phyloP scores from a whole-genome alignment of 495 filamentous ascomycete species.

The Penicillium lividum region DNA sequence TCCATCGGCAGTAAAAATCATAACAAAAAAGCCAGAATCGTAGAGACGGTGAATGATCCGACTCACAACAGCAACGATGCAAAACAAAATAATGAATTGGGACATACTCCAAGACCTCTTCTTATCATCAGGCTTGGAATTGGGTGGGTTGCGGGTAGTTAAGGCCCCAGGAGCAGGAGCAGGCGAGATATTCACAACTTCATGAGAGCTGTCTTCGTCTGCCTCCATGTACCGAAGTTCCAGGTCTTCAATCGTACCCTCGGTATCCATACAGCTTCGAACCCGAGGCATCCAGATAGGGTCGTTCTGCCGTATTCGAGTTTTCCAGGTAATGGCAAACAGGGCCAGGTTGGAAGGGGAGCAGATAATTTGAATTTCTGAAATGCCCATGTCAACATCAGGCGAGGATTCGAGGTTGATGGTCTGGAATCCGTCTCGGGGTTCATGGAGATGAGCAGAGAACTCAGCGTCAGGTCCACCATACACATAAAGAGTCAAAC shows the following conservation, averaged over 20 bases:
- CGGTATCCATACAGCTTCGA: conserved; percentile 5
- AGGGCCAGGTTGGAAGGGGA: conserved; percentile 23
- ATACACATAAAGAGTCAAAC: conserved; percentile 30
- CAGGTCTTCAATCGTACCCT: conserved; percentile 1
- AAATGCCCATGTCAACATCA: conserved; percentile 17
- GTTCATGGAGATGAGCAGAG: conserved; percentile 18
- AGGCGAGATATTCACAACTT: conserved; percentile 2
- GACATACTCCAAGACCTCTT: not conserved
- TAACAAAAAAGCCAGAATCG: not conserved
- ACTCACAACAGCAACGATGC: not conserved
- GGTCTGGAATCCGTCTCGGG: conserved; percentile 12
- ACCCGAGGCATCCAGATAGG: conserved; percentile 32
- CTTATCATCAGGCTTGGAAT: not conserved
- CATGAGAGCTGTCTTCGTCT: not conserved
- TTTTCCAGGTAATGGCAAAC: conserved; percentile 36
- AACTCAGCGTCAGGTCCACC: conserved; percentile 39
- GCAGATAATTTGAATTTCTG: conserved; percentile 30
- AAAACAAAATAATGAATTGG: not conserved
- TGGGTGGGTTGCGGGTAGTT: not conserved
- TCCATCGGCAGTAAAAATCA: not conserved
- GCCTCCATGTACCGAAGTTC: conserved; percentile 1
- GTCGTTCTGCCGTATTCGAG: not conserved
- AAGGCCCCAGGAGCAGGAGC: not conserved
- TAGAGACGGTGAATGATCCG: not conserved
- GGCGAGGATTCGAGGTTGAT: conserved; percentile 21